Percentiles rank a stretch among this genome's conserved stretches.
phyloP scores from a whole-genome alignment of 148 eudicot species.

The Mesembryanthemum crystallinum region DNA sequence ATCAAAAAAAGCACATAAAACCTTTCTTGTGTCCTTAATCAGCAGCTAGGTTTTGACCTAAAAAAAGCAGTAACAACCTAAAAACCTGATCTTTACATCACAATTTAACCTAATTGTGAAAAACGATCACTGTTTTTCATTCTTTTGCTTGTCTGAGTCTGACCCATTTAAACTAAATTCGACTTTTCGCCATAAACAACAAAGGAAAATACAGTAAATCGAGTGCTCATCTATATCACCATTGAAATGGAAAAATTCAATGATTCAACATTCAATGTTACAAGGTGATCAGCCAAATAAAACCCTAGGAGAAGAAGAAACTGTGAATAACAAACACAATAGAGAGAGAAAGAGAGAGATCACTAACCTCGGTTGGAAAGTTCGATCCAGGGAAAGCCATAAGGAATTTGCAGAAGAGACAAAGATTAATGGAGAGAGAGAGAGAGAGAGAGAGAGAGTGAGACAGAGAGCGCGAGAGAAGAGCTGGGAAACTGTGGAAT shows the following conservation, averaged over 20 bases:
- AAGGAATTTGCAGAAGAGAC: neutral
- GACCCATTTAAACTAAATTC: neutral
- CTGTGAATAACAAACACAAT: neutral
- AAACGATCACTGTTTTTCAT: neutral
- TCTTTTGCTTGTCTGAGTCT: neutral
- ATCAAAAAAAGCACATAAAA: neutral
- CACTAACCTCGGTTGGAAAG: slow-evolving; percentile 5
- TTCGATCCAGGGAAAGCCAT: slow-evolving; percentile 13
- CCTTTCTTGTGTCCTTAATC: neutral
- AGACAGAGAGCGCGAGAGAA: neutral
- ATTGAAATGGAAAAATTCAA: neutral
- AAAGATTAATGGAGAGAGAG: neutral
- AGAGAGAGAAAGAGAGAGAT: neutral
- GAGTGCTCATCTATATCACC: neutral
- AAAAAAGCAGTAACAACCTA: neutral
- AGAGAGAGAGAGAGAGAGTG: neutral
- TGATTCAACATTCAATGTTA: neutral
- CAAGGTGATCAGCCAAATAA: neutral
- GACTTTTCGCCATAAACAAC: neutral
- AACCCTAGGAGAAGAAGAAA: neutral
- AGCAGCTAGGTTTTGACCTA: neutral
- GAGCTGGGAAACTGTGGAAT: neutral
- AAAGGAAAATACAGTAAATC: neutral
- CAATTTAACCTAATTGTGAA: neutral
- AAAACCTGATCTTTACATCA: neutral